phyloP scores from a whole-genome alignment of 2,329 filamentous ascomycete genomes.

The Botryotinia calthae region DNA sequence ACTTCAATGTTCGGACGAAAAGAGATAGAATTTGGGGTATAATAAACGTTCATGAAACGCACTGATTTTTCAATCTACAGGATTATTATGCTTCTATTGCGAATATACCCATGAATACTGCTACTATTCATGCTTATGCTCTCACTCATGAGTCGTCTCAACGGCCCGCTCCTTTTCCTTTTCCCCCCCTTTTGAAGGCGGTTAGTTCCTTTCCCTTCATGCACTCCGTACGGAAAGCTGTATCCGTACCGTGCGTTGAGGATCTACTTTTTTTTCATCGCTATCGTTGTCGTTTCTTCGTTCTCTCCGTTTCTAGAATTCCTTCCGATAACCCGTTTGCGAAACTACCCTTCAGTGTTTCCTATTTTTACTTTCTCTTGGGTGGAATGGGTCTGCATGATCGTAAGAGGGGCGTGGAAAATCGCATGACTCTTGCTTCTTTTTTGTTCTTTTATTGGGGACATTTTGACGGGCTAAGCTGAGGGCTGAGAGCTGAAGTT shows the following conservation, averaged over 20 bases:
- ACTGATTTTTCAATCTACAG: neutral
- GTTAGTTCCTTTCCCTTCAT: neutral
- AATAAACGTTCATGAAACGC: neutral
- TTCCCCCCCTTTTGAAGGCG: neutral
- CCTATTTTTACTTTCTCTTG: neutral
- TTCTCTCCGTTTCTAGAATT: neutral
- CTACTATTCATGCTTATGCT: neutral
- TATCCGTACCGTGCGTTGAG: neutral
- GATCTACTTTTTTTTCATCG: neutral
- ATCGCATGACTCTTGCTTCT: neutral
- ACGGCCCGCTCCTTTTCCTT: neutral
- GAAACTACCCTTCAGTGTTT: neutral
- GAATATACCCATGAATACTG: neutral
- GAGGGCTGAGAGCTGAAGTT: neutral
- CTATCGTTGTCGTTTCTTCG: neutral
- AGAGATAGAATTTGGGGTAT: neutral
- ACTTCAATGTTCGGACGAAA: neutral
- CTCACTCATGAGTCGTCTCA: neutral
- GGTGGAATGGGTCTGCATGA: neutral
- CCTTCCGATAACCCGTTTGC: neutral
- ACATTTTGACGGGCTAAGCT: neutral
- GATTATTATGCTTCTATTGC: neutral
- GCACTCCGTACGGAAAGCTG: neutral
- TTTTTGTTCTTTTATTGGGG: neutral
- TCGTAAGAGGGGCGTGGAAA: neutral